Base-by-base conservation (phyloP, 768 basidiomycete genomes). In the Suillus fuscotomentosus region DNA sequence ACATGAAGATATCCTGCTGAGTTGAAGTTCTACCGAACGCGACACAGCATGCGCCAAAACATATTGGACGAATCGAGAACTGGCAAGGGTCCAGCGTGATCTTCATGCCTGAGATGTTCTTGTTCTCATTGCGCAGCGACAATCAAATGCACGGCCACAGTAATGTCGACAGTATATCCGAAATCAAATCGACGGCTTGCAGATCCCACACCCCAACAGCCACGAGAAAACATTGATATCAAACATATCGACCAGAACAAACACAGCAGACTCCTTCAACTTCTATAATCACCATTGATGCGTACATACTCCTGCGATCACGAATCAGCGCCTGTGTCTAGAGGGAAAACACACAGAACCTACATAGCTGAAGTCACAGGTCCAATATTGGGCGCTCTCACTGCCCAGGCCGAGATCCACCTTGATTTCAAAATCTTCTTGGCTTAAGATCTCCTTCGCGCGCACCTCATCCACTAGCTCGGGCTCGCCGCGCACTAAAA, bases 301-400 rank as follows among this genome's bases (percentile, higher is more conserved):
- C 83, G 88, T 51, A 98, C 94, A 75, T 97, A 97, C 80, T 98
- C 95, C 95, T 96, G 57, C 9, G 66, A 48, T 60, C 65, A 61
- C 54, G 36, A 20, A 24, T 43, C 43, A 36, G 51, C 45, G 20
- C 57, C 45, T 41, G 45, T 14, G 36, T 43, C 24, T 20, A 14
- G 60, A 24, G 47, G 53, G 27, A 24, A 66, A 63, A 20, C 14
- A 24, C 53, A 47, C 57, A 14, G 45, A 53, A 86, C 93, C 81
- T 77, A 95, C 95, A 83, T 98, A 97, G 74, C 94, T 96, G 74
- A 98, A 94, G 80, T 98, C 96, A 72, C 96, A 99, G 1, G 96
- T 99, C 92, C 93, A 99, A 74, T 97, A 98, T 67, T 81, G 86
- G 22, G 95, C 95, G 64, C 83, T 85, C 66, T 88, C 90, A 14